phyloP scores from a whole-genome alignment of 225 moss, liverwort and hornwort genomes.

The Neckera pumila region DNA sequence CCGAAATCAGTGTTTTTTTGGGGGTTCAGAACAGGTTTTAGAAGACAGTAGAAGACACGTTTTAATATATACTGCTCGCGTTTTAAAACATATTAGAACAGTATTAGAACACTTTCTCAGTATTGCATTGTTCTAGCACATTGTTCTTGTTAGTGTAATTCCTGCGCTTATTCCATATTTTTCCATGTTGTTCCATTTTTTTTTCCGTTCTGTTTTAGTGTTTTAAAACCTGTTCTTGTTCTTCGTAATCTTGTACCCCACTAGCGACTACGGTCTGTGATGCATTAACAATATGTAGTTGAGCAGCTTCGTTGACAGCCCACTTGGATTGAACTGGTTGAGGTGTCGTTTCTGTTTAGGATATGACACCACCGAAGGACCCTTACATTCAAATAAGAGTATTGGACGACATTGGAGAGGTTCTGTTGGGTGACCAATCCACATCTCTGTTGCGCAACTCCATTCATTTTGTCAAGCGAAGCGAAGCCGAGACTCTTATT shows the following conservation, averaged over 20 bases:
- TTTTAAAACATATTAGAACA: background rate
- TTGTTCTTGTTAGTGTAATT: background rate
- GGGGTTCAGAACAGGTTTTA: background rate
- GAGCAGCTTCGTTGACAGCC: background rate
- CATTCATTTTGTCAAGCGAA: conserved; percentile 86
- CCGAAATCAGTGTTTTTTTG: no score
- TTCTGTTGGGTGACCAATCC: conserved; percentile 86
- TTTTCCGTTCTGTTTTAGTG: background rate
- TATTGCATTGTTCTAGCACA: background rate
- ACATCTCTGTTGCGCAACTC: conserved; percentile 74
- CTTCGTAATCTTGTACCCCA: background rate
- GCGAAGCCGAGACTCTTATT: conserved; percentile 83
- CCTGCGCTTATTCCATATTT: background rate
- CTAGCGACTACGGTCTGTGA: background rate
- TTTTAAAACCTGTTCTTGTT: background rate
- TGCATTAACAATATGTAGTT: background rate
- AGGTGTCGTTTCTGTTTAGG: conserved; percentile 31
- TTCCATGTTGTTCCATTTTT: background rate
- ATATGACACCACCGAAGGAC: conserved; percentile 92
- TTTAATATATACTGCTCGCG: background rate
- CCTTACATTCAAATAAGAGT: conserved; percentile 95
- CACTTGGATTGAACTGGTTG: background rate
- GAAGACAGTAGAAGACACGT: no score
- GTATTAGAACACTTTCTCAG: background rate
- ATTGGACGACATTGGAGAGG: conserved; percentile 72